These are phyloP conservation scores for Salix purpurea DNA, from an alignment of 345 rosid genomes.

Conservation along the genomic window DNA sequence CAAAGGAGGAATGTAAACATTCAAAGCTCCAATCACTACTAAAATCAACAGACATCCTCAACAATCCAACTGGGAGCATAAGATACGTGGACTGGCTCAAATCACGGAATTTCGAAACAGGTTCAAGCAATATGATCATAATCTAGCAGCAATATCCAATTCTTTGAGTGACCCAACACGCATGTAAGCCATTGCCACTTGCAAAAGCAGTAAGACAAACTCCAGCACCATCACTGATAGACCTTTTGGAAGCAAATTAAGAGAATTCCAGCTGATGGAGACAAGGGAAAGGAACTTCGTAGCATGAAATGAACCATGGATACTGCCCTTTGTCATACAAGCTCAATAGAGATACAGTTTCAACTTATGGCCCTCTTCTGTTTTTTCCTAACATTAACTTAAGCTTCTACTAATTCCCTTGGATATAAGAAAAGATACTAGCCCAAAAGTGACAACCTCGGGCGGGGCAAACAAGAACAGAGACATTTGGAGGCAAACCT, in stretches of 20 bases:
- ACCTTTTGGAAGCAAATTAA: conserved; percentile 76
- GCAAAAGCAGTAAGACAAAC: conserved; percentile 71
- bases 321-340: conserved; percentile 71
- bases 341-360: conserved; percentile 72
- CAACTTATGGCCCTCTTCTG: conserved; percentile 84
- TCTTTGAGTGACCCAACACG: conserved; percentile 80
- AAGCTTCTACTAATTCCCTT: conserved; percentile 60
- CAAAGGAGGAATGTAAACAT: conserved; percentile 52
- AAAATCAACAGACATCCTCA: conserved; percentile 97
- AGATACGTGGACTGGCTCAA: conserved; percentile 63
- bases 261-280: conserved; percentile 79
- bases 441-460: conserved; percentile 47
- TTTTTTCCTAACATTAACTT: conserved; percentile 36
- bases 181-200: conserved; percentile 79
- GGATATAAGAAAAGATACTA: conserved; percentile 74
- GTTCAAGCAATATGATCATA: conserved; percentile 57
- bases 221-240: conserved; percentile 76
- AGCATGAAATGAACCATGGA: conserved; percentile 79
- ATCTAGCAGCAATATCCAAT: conserved; percentile 52
- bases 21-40: conserved; percentile 77
- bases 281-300: conserved; percentile 66
- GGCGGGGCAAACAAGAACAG: conserved; percentile 68
- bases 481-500: conserved; percentile 70
- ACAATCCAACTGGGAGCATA: conserved; percentile 79
- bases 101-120: conserved; percentile 64